A percentile compares a stretch with the other conserved stretches of the same genome.
phyloP scores from a whole-genome alignment of 2,329 filamentous ascomycete species.

The Sclerotinia sclerotiorum region DNA sequence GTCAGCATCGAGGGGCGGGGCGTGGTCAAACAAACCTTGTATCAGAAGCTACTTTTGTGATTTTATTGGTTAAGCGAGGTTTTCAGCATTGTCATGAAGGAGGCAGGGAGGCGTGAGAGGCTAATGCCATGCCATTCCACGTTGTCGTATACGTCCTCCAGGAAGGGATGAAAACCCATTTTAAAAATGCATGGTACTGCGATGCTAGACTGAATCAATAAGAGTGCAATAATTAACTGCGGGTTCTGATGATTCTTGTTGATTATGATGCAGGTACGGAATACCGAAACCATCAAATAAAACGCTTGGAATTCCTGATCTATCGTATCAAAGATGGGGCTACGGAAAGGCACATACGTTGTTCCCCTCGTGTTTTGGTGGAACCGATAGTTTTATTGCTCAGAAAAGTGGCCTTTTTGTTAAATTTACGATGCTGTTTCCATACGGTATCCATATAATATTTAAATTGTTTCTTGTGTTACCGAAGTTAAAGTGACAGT shows the following conservation, averaged over 20 bases:
- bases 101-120: conserved; percentile 9
- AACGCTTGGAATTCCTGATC: conserved; percentile 1
- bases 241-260: neutral
- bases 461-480: conserved; percentile 8
- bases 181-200: neutral
- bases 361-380: conserved; percentile 3
- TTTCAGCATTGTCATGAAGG: conserved; percentile 6
- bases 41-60: neutral
- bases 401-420: neutral
- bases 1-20: conserved; percentile 14
- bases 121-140: conserved; percentile 8
- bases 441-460: neutral
- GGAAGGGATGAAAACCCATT: neutral
- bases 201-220: neutral
- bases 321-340: conserved; percentile 9
- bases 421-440: neutral
- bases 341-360: neutral
- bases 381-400: neutral
- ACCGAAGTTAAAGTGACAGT: neutral
- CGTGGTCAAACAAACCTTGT: conserved; percentile 20
- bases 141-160: neutral
- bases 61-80: conserved; percentile 13
- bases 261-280: conserved; percentile 15
- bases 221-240: neutral
- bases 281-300: neutral